Evolutionary conservation across 257 asterid species (phyloP).

Genomic region (Salvia miltiorrhiza): DNA sequence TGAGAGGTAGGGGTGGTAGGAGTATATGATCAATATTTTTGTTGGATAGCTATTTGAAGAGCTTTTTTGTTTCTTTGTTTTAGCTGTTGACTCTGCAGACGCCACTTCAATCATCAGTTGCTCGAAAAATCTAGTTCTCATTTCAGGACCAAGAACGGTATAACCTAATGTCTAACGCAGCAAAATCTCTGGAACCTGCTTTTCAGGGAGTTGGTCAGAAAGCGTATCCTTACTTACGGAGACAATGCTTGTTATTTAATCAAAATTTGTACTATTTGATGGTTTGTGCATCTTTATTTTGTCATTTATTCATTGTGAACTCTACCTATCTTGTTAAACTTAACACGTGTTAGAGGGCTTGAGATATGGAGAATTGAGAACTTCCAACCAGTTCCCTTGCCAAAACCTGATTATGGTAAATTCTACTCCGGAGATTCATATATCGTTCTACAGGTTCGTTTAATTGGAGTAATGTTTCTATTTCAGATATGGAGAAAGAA

Average conservation of each 20-base stretch:
- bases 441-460: slow-evolving; percentile 75
- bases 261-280: neutral
- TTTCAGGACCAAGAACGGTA: slow-evolving; percentile 29
- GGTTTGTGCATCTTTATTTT: neutral
- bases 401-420: slow-evolving; percentile 85
- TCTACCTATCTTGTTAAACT: slow-evolving; percentile 31
- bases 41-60: slow-evolving; percentile 10
- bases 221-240: slow-evolving; percentile 60
- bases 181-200: slow-evolving; percentile 86
- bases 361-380: slow-evolving; percentile 97
- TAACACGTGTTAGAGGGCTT: slow-evolving; percentile 66
- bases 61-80: slow-evolving; percentile 14
- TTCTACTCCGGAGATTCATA: slow-evolving; percentile 93
- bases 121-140: slow-evolving; percentile 23
- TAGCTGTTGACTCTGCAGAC: slow-evolving; percentile 24
- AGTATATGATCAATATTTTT: neutral
- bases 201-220: slow-evolving; percentile 90
- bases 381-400: slow-evolving; percentile 86
- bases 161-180: slow-evolving; percentile 55
- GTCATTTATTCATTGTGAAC: neutral
- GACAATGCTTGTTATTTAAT: slow-evolving; percentile 8
- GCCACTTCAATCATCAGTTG: slow-evolving; percentile 19
- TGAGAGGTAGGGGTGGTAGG: neutral
- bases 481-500: neutral
- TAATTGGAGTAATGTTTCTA: neutral